Evolutionary conservation across 257 asterid species (phyloP), one percentile per base, ranked within the genome.

Genomic region (Penstemon davidsonii): DNA sequence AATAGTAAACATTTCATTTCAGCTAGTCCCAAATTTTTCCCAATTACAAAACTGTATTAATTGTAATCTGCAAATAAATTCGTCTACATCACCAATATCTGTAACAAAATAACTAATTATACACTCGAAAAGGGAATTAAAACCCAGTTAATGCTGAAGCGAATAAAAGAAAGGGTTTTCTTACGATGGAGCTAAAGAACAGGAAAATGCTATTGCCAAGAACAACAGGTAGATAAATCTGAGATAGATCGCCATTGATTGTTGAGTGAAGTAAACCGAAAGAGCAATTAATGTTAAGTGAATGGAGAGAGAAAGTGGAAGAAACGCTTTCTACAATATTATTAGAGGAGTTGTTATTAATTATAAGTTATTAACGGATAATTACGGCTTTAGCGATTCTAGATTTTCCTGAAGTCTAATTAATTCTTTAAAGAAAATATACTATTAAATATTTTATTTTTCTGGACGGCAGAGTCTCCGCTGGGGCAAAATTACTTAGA

Each of bases 231-330:
- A 66, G 67, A 86, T 41, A 74, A 72, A 1, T 65, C 77, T 55
- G 72, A 73, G 68, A 68, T 55, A 71, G 73, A 68, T 61, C 77
- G 84, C 82, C 95, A 86, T 87, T 44, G 79, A 74, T 60, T 43
- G 47, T 38, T 25, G 60, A 53, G 60, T 41, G 68, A 25, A 25
- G 33, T 64, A 68, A 73, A 69, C 66, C 72, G 39, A 55, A 53
- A 25, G 25, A 64, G 60, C 64, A 3, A 9, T 19, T 44, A 60
- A 13, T 47, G 45, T 15, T 8, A 13, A 52, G 55, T 38, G 12
- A 13, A 9, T 53, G 60, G 60, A 15, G 18, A 15, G 8, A 2
- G 50, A 25, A 25, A 25, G 33, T 25, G 9, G 47, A 6, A 49
- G 33, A 41, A 19, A 36, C 40, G 42, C 15, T 15, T 15, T 15